Evolutionary conservation across 2,329 filamentous ascomycete genomes (phyloP).

Genomic region (Akanthomyces uredinophilus): DNA sequence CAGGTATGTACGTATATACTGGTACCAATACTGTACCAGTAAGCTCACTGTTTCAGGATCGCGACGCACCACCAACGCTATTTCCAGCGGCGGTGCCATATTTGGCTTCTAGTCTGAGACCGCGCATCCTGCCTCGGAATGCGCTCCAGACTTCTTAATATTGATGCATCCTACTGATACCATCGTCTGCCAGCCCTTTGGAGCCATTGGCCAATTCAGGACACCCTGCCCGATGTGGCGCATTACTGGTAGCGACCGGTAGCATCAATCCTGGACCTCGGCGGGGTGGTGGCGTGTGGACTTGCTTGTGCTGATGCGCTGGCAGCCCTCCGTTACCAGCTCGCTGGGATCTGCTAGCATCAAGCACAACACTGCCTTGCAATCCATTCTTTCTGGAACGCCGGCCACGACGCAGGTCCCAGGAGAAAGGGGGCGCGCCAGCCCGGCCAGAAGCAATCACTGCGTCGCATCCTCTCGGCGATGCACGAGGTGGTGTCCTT

Average conservation of each 20-base stretch:
- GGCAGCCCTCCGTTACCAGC: conserved; percentile 9
- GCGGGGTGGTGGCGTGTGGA: background rate
- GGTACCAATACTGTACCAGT: background rate
- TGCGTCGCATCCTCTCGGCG: background rate
- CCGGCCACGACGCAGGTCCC: conserved; percentile 8
- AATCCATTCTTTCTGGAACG: conserved; percentile 9
- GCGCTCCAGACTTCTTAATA: background rate
- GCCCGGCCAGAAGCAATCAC: background rate
- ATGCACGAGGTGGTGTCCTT: conserved; percentile 2
- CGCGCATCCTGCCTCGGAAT: background rate
- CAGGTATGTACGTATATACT: too few relatives aligned
- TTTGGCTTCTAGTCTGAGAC: background rate
- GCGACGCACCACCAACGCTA: background rate
- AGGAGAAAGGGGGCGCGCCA: background rate
- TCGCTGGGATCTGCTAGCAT: background rate
- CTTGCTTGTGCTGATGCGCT: conserved; percentile 1
- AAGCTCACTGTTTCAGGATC: conserved; percentile 14
- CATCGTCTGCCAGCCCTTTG: background rate
- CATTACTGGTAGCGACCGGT: background rate
- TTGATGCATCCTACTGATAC: background rate
- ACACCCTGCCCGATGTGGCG: conserved; percentile 3
- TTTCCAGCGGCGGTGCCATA: background rate
- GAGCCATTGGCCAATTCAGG: conserved; percentile 6
- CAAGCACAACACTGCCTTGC: background rate
- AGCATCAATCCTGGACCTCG: background rate